phyloP scores from a whole-genome alignment of 1,284 basidiomycete species.

The Trametes sp. region DNA sequence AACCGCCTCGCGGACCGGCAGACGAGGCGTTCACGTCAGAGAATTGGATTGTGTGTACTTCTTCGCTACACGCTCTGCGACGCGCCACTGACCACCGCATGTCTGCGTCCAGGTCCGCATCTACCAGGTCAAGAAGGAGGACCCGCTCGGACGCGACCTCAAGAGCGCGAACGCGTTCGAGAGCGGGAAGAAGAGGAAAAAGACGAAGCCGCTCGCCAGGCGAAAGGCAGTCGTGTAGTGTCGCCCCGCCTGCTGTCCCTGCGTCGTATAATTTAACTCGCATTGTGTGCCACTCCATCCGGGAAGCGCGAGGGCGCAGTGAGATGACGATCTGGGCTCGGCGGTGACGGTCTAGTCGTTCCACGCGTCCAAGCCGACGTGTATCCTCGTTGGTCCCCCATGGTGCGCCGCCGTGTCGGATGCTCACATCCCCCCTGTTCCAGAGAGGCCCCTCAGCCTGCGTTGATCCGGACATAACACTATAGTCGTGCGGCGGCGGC shows the following conservation, averaged over 20 bases:
- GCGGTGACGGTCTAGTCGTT: too few relatives aligned
- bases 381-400: not conserved
- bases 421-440: too few relatives aligned
- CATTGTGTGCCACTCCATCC: not conserved
- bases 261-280: constrained; percentile 16
- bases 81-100: constrained; percentile 10
- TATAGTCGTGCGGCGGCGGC: too few relatives aligned
- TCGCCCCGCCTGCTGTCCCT: not conserved
- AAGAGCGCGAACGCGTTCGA: constrained; percentile 88
- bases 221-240: constrained; percentile 57
- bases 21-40: constrained; percentile 97
- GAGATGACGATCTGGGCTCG: not conserved
- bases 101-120: constrained; percentile 75
- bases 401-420: too few relatives aligned
- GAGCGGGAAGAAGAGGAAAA: constrained; percentile 88
- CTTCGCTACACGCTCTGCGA: not conserved
- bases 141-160: constrained; percentile 87
- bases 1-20: constrained; percentile 40
- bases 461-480: too few relatives aligned
- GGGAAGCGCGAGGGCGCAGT: not conserved
- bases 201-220: constrained; percentile 67
- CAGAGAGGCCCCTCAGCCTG: too few relatives aligned
- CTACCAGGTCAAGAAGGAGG: constrained; percentile 96
- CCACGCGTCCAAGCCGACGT: not conserved
- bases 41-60: constrained; percentile 91